Percentiles rank a stretch among this genome's conserved stretches.
phyloP scores from a whole-genome alignment of 345 rosid genomes.

The Moringa oleifera region DNA sequence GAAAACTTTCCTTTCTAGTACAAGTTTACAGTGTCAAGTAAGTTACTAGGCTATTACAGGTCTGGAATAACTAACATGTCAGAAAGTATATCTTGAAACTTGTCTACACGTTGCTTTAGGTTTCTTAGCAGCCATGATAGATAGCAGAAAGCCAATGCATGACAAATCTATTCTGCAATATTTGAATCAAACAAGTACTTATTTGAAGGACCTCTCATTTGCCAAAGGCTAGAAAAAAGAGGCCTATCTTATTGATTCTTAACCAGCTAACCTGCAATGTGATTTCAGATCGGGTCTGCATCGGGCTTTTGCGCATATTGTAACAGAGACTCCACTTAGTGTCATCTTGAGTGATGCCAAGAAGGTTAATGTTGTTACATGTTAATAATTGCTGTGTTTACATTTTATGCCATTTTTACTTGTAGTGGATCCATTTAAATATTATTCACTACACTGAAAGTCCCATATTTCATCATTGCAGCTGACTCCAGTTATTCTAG shows the following conservation, averaged over 20 bases:
- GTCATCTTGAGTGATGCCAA: constrained; percentile 61
- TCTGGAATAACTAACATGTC: not conserved
- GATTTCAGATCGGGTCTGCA: constrained; percentile 56
- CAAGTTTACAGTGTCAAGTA: not conserved
- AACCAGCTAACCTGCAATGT: constrained; percentile 12
- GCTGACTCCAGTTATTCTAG: constrained; percentile 63
- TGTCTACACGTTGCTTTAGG: not conserved
- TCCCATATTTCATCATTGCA: constrained; percentile 25
- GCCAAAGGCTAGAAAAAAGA: not conserved
- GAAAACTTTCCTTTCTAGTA: not conserved
- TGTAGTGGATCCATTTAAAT: constrained; percentile 9
- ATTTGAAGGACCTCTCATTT: not conserved
- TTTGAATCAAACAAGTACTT: not conserved
- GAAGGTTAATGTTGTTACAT: constrained; percentile 45
- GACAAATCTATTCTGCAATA: not conserved
- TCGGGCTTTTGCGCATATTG: constrained; percentile 64
- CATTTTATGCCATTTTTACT: constrained; percentile 1
- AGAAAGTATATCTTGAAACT: not conserved
- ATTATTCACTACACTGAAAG: constrained; percentile 11
- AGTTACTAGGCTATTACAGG: not conserved
- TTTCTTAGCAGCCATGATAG: not conserved
- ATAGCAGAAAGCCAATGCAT: not conserved
- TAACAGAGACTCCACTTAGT: constrained; percentile 56
- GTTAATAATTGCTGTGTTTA: not conserved
- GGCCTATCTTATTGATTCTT: constrained; percentile 2